phyloP scores from a whole-genome alignment of 768 basidiomycete species.

The Suillus decipiens region DNA sequence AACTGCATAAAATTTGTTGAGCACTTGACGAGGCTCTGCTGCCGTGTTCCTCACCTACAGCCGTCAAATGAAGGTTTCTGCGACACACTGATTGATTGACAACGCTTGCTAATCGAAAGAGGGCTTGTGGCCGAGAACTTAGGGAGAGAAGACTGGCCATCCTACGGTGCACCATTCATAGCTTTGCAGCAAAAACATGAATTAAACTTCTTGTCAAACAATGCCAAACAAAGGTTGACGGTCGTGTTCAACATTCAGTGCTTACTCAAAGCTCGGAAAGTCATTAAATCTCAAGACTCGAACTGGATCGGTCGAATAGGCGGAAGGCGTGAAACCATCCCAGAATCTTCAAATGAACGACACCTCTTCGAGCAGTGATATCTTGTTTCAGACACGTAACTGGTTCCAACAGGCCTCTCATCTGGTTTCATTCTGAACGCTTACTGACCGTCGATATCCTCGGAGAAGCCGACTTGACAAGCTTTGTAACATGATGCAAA shows the following conservation, averaged over 20 bases:
- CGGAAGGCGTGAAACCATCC: not conserved
- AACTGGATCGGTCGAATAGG: not conserved
- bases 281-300: not conserved
- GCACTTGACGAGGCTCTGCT: not conserved
- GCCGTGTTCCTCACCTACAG: not conserved
- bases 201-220: not conserved
- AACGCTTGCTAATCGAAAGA: not conserved
- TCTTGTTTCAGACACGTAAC: not conserved
- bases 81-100: not conserved
- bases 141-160: conserved; percentile 2
- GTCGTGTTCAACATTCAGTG: too few relatives aligned
- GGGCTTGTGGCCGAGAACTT: not conserved
- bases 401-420: not conserved
- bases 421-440: not conserved
- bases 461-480: not conserved
- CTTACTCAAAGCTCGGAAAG: not conserved
- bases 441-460: not conserved
- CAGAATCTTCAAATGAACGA: not conserved
- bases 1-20: conserved; percentile 15
- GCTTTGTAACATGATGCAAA: not conserved
- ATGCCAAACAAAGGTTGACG: not conserved
- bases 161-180: not conserved
- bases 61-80: not conserved
- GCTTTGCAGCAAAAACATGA: not conserved
- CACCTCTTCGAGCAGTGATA: not conserved